Evolutionary conservation across 2,329 filamentous ascomycete species (phyloP), one percentile per base, ranked within the genome.

Genomic region (Exophiala phaeomuriformis): DNA sequence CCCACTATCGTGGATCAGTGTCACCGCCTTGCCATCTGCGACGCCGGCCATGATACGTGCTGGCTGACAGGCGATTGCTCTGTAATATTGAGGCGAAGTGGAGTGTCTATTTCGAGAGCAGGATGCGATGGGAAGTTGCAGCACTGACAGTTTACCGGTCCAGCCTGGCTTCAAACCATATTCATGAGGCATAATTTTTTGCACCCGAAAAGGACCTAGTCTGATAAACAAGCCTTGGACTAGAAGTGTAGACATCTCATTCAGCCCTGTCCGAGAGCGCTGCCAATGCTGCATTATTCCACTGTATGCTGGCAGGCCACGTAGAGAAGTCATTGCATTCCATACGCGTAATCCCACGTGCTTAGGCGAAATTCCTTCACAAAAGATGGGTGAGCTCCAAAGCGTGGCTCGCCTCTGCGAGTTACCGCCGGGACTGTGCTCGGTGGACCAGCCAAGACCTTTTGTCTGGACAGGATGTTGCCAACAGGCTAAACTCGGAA

Each of bases 1-100:
- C 52, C 55, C 48, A 55, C 37, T 47, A 54, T 46, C 45, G 40
- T 54, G 51, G 48, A 37, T 47, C 52, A 49, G 55, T 54, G 32
- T 52, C 46, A 57, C 55, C 29, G 30, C 33, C 37, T 40, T 39
- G 40, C 41, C 32, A 33, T 35, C 29, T 51, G 50, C 44, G 47
- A 46, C 37, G 42, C 36, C 50, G 19, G 33, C 27, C 4, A 28
- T 43, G 35, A 33, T 31, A 28, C 19, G 35, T 9, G 35, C 31
- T 50, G 45, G 44, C 41, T 36, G 40, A 39, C 48, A 50, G 41
- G 36, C 27, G 30, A 28, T 28, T 5, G 28, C 19, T 10, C 39
- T 12, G 39, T 6, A 6, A 41, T 41, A 5, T 28, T 41, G 5
- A 46, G 36, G 12, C 12, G 7, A 10, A 6, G 39, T 40, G 32